Base-by-base conservation (phyloP, 495 filamentous ascomycete species). In the Evernia prunastri region DNA sequence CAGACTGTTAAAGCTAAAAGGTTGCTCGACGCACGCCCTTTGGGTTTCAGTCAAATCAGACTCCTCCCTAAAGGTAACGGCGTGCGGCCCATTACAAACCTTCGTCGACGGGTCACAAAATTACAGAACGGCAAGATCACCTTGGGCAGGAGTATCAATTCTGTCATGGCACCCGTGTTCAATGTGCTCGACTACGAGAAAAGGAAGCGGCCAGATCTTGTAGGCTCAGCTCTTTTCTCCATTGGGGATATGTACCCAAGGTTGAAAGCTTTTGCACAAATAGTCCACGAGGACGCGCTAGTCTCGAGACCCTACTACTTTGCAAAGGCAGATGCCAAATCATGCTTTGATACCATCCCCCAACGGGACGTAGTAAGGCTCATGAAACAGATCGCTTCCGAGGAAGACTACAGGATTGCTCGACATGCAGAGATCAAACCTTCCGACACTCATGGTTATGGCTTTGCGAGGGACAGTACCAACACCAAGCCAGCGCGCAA, bases 281-380 rank as follows among this genome's bases (percentile, higher is more conserved):
- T 36, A n/a, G 67, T 85, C 40, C 51, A 68, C 36, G 45, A 61
- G n/a, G 65, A 59, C 53, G 71, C 54, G 54, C 64, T 59, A 60
- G 59, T 13, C 20, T 27, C 33, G 42, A 66, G 60, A 60, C 60
- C 33, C 33, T 70, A 91, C 12, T 96, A 88, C 72, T 96, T 97
- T 69, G 92, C 87, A 47, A 98, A 97, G 73, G 77, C 96, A 18
- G 94, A 98, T 72, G 91, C 97, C 35, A 81, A 91, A 72, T 84
- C 91, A 12, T 96, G 94, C 60, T 98, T 96, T 72, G 94, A 98
- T 72, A 96, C 90, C 0, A 96, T 98, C 56, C 94, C 94, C 0
- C 95, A 97, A 69, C 69, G 80, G 43, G 80, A 80, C 6, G 76
- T 97, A n/a, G 68, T 97, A 58, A 66, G 72, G 29, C 72, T 97